These are phyloP conservation scores for Trichoderma citrinoviride DNA, from an alignment of 2,329 filamentous ascomycete species.

Conservation along the genomic window DNA sequence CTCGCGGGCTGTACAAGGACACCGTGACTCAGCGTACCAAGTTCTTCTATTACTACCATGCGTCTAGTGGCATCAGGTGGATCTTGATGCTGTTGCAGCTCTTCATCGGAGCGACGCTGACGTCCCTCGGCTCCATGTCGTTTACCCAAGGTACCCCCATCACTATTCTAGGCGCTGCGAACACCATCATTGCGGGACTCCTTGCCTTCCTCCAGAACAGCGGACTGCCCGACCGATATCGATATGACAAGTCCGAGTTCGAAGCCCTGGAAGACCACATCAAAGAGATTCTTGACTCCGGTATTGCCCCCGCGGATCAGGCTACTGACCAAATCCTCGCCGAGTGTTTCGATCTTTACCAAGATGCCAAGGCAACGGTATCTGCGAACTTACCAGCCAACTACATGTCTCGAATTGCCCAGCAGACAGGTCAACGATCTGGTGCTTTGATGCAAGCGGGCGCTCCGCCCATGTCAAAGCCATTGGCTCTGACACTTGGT, in stretches of 20 bases:
- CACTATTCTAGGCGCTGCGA: slow-evolving; percentile 49
- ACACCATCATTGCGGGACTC: slow-evolving; percentile 50
- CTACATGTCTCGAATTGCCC: slow-evolving; percentile 33
- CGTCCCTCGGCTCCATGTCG: slow-evolving; percentile 48
- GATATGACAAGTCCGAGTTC: slow-evolving; percentile 50
- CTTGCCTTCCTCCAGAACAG: slow-evolving; percentile 54
- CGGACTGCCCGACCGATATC: slow-evolving; percentile 51
- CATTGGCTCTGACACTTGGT: neutral
- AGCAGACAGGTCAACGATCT: neutral
- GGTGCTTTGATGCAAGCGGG: neutral
- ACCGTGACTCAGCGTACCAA: slow-evolving; percentile 45
- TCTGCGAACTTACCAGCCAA: slow-evolving; percentile 46
- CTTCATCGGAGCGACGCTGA: slow-evolving; percentile 48
- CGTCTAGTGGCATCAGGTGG: slow-evolving; percentile 45
- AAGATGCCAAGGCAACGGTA: slow-evolving; percentile 47
- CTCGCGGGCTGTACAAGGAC: slow-evolving; percentile 49
- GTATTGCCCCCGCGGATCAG: slow-evolving; percentile 43
- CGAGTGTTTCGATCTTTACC: slow-evolving; percentile 47
- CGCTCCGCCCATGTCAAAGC: neutral
- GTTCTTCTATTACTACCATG: slow-evolving; percentile 45
- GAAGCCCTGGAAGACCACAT: slow-evolving; percentile 49
- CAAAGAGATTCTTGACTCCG: slow-evolving; percentile 49
- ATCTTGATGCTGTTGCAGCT: slow-evolving; percentile 49
- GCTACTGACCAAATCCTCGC: slow-evolving; percentile 47
- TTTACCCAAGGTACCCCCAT: slow-evolving; percentile 40